Evolutionary conservation across 2,329 filamentous ascomycete genomes (phyloP).

Genomic region (Phialocephala sp.): DNA sequence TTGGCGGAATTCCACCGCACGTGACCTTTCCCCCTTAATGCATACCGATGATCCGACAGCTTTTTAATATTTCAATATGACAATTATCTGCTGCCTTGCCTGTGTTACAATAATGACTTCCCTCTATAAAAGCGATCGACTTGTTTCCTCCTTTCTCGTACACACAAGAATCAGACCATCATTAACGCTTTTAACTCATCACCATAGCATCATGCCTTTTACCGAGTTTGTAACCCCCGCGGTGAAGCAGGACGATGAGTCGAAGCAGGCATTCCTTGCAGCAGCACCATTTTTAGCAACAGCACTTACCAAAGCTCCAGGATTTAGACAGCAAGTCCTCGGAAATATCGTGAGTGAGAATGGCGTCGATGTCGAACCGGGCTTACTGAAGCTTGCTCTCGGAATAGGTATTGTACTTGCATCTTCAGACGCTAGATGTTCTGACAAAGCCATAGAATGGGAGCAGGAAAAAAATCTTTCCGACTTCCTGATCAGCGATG

Average conservation of each 20-base stretch:
- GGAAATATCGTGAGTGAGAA: conserved; percentile 20
- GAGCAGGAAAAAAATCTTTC: conserved; percentile 13
- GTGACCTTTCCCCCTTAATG: neutral
- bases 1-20: conserved; percentile 20
- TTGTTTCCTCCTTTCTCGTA: neutral
- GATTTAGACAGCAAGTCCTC: neutral
- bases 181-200: neutral
- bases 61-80: no score
- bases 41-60: neutral
- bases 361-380: conserved; percentile 5
- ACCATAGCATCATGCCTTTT: conserved; percentile 17
- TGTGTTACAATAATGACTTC: neutral
- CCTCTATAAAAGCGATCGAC: neutral
- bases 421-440: neutral
- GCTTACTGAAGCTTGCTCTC: conserved; percentile 13
- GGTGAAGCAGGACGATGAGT: conserved; percentile 16
- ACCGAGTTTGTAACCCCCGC: conserved; percentile 20
- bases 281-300: neutral
- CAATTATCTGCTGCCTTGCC: no score
- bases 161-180: neutral
- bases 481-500: conserved; percentile 14
- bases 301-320: neutral
- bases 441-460: conserved; percentile 23
- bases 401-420: conserved; percentile 14
- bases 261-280: neutral